Base-by-base conservation (phyloP, 495 filamentous ascomycete species). In the Parachaetomium inaequale region DNA sequence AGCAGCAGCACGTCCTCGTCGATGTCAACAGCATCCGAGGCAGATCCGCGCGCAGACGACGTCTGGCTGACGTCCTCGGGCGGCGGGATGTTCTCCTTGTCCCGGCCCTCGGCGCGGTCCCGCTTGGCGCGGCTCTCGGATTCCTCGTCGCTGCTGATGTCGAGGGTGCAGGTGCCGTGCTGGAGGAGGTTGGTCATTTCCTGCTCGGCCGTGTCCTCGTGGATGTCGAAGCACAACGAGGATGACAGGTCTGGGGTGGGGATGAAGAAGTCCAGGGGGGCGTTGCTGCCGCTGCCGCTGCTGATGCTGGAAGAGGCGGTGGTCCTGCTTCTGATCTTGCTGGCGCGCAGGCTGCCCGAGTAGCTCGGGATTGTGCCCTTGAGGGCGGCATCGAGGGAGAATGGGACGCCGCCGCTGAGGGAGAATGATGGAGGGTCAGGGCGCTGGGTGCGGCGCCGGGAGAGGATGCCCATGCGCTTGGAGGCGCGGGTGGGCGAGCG, bases 71-170 rank as follows among this genome's bases (percentile, higher is more conserved):
- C 66, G 54, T 84, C 81, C 56, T 84, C 85, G n/a, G 76, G 68
- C 1, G 90, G 90, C 7, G 93, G 89, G 19, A 95, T 87, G 68
- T 98, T 98, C 79, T 98, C 94, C 79, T 97, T 97, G 45, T 89
- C 91, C 26, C 86, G 81, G 49, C 76, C 76, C 61, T 85, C 83
- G 23, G 80, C 80, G 7, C 74, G 66, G 51, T 88, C 86, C 7
- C 83, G 80, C 42, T 78, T 79, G 28, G 70, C 72, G 17, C 79
- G 73, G 43, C 74, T 78, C 60, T 84, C 82, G 40, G 78, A 83
- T 68, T 85, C 81, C 68, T 87, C 85, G 58, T 87, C 85, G 40
- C 87, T 87, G 49, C 80, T 85, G 73, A 98, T 92, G 69, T 98
- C 93, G 0, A 98, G 83, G 0, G 87, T 87, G 67, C 86, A 84